Base-by-base conservation (phyloP, 148 eudicot species). In the Gaultheria prostrata region DNA sequence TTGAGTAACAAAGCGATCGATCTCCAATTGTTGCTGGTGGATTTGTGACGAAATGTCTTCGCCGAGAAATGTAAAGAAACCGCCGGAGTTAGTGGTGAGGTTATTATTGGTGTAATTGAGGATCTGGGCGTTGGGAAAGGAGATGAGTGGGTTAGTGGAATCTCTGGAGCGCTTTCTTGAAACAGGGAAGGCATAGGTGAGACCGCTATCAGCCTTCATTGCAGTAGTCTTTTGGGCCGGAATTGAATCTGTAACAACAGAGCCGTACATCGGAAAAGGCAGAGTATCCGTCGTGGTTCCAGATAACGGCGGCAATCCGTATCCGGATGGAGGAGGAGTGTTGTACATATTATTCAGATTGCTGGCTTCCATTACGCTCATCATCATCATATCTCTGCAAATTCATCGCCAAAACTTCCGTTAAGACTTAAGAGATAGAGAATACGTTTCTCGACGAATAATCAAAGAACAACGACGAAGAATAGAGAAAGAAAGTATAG, bases 41-140 rank as follows among this genome's bases (percentile, higher is more conserved):
- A 93, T 84, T 86, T 91, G 93, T 2, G 84, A 32, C 54, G 97
- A 92, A 1, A 95, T n/a, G 78, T 95, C 95, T 50, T 92, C 92
- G 21, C 92, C 95, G 71, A 93, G 90, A 65, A 95, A 91, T 6
- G 89, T 82, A 50, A 84, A 83, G n/a, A 82, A 73, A 50, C 82
- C 77, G 56, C 63, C 35, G 49, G 73, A 54, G 77, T 79, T 54
- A 21, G n/a, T 71, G 65, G 45, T 32, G 4, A 21, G 79, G 39
- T 82, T 79, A 33, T 76, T 33, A 20, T 70, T 51, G 76, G 10
- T 61, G 7, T 35, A 76, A 56, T 82, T 82, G 51, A 24, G 82
- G 72, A 56, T 76, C 75, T 81, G 84, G 28, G 43, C 35, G 43
- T 51, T 78, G 17, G 80, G 69, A 5, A 54, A 83, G 5, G 86